Evolutionary conservation across 2,329 filamentous ascomycete species (phyloP).

Genomic region (Plectosphaerella cucumerina): DNA sequence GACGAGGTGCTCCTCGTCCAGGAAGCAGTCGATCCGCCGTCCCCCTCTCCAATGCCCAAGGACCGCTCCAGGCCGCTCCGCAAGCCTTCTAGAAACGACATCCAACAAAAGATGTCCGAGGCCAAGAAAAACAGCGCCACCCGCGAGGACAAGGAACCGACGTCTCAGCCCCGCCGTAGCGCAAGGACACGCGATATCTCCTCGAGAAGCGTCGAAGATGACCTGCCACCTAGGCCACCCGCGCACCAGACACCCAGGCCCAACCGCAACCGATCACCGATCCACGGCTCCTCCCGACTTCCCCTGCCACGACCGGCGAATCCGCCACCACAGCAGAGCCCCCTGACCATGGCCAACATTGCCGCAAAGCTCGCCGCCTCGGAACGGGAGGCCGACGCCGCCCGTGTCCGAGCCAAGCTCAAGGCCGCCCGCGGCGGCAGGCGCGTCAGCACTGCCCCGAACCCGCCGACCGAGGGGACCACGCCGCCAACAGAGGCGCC

Average conservation of each 20-base stretch:
- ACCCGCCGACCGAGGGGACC: slow-evolving; percentile 6
- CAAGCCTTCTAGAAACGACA: not conserved
- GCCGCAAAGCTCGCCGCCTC: slow-evolving; percentile 61
- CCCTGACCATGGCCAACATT: slow-evolving; percentile 57
- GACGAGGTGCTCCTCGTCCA: slow-evolving; percentile 17
- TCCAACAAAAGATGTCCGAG: slow-evolving; percentile 1
- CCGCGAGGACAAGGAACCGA: not conserved
- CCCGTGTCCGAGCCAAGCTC: slow-evolving; percentile 58
- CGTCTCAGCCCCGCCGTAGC: not conserved
- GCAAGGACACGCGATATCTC: not conserved
- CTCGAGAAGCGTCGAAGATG: not conserved
- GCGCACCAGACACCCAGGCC: slow-evolving; percentile 6
- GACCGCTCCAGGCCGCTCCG: not conserved
- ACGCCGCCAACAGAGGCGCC: not conserved
- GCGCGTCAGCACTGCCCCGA: slow-evolving; percentile 12
- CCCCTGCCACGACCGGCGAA: slow-evolving; percentile 31
- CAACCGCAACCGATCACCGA: slow-evolving; percentile 13
- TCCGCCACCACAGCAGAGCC: slow-evolving; percentile 45
- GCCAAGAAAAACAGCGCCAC: slow-evolving; percentile 6
- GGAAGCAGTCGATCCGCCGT: slow-evolving; percentile 3
- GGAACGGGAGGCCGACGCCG: slow-evolving; percentile 60
- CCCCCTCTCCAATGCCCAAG: slow-evolving; percentile 1
- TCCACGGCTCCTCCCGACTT: slow-evolving; percentile 24
- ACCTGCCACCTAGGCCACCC: slow-evolving; percentile 11
- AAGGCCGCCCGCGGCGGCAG: slow-evolving; percentile 43